Base-by-base conservation (phyloP, 2,329 filamentous ascomycete species). In the Alternaria triticina region DNA sequence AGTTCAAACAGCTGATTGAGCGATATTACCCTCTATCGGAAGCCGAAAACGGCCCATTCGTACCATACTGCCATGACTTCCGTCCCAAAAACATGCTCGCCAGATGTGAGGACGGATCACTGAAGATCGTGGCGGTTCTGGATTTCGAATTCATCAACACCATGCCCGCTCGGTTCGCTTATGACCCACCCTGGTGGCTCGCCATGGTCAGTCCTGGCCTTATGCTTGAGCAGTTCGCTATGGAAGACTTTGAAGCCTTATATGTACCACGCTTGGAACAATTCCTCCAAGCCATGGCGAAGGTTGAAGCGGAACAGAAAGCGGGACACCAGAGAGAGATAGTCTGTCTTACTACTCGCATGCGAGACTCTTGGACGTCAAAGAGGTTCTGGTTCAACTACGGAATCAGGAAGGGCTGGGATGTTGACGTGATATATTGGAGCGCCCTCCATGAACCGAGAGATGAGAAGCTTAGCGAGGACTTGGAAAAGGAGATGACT, bases 171-270 rank as follows among this genome's bases (percentile, higher is more conserved):
- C 36, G 6, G 2, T 40, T 40, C 36, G 36, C 36, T 40, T 17
- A 40, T 3, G 36, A 40, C n/a, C 36, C 36, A 40, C 36, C 36
- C 3, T 40, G 36, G 36, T 40, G 36, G 36, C 36, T 40, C 3
- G 36, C 36, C n/a, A 40, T 40, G 36, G 36, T 40, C 36, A 40
- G 36, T 40, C 36, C 36, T 17, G 36, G 36, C n/a, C 36, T 40
- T 3, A 40, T 40, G 36, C 36, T 40, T 3, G 36, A 40, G 36
- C 0, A 2, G 3, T 40, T 40, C 15, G 3, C 9, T 1, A 17
- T 40, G 15, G n/a, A 40, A 1, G 36, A 40, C n/a, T 40, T 40
- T 1, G 36, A 40, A 40, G 36, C 2, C 1, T 17, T 40, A 6
- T 40, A 40, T 1, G 36, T 40, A 11, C 36, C 36, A 40, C n/a